Evolutionary conservation across 306 rosid species (phyloP), one percentile per base, ranked within the genome.

Genomic region (Vigna angularis): DNA sequence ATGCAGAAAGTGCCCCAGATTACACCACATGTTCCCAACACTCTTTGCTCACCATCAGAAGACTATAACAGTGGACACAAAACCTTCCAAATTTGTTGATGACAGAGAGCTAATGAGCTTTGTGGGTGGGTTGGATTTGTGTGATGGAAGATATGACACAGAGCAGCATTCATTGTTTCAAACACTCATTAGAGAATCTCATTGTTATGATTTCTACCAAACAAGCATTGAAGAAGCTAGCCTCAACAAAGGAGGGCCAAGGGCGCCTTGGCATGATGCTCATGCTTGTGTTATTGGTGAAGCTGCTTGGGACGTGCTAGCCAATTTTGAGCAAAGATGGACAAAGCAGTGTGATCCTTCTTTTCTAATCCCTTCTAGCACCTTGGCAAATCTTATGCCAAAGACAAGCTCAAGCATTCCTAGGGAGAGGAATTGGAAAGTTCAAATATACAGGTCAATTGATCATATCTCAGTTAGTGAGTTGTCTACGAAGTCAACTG

Each of bases 321-420:
- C 97, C 14, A 92, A 95, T 75, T 95, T 91, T 47, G 98, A 95
- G 83, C 98, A 95, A 83, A 83, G 98, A 76, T 95, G 98, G 98
- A 66, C 77, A 2, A 89, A 91, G 42, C 98, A 92, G 48, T 88
- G 85, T 63, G 96, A 93, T 62, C 80, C 96, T 66, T 89, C 97
- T n/a, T 36, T 82, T 49, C 73, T 93, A 68, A 85, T 91, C 73
- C 89, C 98, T 48, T 36, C 88, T 3, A 79, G 67, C 44, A 77
- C 90, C 50, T 73, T 92, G 72, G 3, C 56, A n/a, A 83, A 68
- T 34, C 85, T 95, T 52, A 77, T 81, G 49, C 82, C 86, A 69
- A 74, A 44, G 9, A 77, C 81, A n/a, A 80, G 69, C 58, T 63
- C 93, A 77, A 86, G 62, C 65, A 80, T 59, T 32, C 38, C 62